phyloP scores from a whole-genome alignment of 1,284 basidiomycete genomes.

The Trichosporon sp. region DNA sequence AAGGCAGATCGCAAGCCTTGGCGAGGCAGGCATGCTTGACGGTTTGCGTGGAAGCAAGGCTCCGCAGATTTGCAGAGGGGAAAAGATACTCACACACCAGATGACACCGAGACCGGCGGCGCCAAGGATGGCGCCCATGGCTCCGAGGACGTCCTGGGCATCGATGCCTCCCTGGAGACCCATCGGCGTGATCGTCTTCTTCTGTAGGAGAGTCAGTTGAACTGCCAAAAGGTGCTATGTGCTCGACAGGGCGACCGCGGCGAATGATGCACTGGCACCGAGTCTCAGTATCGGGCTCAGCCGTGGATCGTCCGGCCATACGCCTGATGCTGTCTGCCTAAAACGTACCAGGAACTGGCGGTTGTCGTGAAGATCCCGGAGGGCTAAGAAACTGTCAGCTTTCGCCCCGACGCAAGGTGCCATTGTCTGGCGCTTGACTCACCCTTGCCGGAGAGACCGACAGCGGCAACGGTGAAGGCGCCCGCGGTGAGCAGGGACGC shows the following conservation, averaged over 20 bases:
- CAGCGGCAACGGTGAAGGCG: conserved; percentile 10
- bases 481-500: conserved; percentile 7
- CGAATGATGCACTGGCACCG: too few species aligned
- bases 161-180: background rate
- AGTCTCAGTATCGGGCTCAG: too few species aligned
- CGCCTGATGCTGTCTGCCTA: background rate
- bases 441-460: conserved; percentile 12
- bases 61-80: background rate
- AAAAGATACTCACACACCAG: conserved; percentile 6
- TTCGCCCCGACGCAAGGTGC: background rate
- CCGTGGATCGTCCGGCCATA: background rate
- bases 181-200: background rate
- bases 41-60: too few species aligned
- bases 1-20: background rate
- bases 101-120: conserved; percentile 14
- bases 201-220: background rate
- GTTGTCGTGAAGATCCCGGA: conserved; percentile 7
- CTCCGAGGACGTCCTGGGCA: conserved; percentile 14
- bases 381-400: conserved; percentile 1
- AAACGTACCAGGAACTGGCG: conserved; percentile 3
- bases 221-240: background rate
- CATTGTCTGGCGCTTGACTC: background rate
- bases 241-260: too few species aligned
- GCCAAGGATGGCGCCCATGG: conserved; percentile 5
- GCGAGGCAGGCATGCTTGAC: background rate